Evolutionary conservation across 345 rosid species (phyloP).

Genomic region (Combretum micranthum): DNA sequence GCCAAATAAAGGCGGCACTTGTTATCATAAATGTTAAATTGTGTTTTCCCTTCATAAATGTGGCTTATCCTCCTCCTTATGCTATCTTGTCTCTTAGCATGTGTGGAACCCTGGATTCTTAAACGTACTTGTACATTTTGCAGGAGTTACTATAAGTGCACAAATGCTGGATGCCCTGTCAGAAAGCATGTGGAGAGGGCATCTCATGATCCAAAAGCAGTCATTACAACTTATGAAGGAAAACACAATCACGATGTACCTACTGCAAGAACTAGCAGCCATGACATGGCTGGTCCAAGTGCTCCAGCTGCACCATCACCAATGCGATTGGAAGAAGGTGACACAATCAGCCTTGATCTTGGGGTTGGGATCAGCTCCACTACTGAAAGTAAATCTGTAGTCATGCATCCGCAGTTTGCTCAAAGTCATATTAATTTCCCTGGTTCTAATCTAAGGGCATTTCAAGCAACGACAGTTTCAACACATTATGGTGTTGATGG

Average conservation of each 20-base stretch:
- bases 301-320: conserved; percentile 34
- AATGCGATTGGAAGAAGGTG: conserved; percentile 47
- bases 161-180: conserved; percentile 86
- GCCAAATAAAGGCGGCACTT: too few relatives aligned
- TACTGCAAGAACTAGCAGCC: conserved; percentile 54
- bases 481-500: conserved; percentile 52
- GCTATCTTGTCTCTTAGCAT: neutral
- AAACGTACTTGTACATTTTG: conserved; percentile 8
- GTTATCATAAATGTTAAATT: too few relatives aligned
- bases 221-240: conserved; percentile 97
- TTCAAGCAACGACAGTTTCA: conserved; percentile 38
- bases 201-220: conserved; percentile 97
- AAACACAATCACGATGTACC: conserved; percentile 98
- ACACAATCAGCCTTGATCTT: conserved; percentile 82
- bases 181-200: conserved; percentile 99
- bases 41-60: too few relatives aligned
- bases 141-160: conserved; percentile 99
- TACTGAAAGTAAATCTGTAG: conserved; percentile 35
- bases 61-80: too few relatives aligned
- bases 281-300: conserved; percentile 48
- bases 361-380: conserved; percentile 77
- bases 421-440: conserved; percentile 32
- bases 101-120: neutral
- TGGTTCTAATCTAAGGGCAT: conserved; percentile 42
- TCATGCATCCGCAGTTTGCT: conserved; percentile 27